Base-by-base conservation (phyloP, 257 asterid species). In the Schizonepeta tenuifolia region DNA sequence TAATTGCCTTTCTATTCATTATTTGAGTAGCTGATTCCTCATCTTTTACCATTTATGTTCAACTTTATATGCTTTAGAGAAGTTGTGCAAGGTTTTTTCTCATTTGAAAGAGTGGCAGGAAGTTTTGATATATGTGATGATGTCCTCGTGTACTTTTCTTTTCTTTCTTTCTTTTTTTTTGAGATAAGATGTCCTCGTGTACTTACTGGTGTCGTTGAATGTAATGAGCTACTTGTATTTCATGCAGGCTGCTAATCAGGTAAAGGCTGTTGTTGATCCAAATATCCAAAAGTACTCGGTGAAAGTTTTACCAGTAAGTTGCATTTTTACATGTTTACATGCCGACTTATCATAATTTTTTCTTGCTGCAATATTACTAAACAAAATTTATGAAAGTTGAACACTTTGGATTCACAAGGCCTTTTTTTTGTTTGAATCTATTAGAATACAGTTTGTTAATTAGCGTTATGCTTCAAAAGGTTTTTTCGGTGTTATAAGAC, bases 301-400 rank as follows among this genome's bases (percentile, higher is more conserved):
- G 60, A 85, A 82, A 83, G 93, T 93, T 73, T 80, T 93, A 77
- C 96, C 97, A 10, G 98, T 93, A 83, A 89, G 97, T 85, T 73
- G 97, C 84, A 75, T 68, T 50, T 58, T 67, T 65, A 54, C 24
- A 46, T 74, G 49, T 62, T 56, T 51, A 55, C 41, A 0, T 21
- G 31, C 22, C 26, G 2, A n/a, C n/a, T n/a, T n/a, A n/a, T n/a
- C n/a, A n/a, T n/a, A n/a, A n/a, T 56, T 50, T 57, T 73, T 51
- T 65, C 22, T 53, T 61, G 68, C 74, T 43, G 40, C 53, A 20
- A 17, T 18, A 63, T 54, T 53, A 26, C 49, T 20, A 20, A 50
- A 44, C 31, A 26, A 33, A 28, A 3, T 11, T 55, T 22, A 4
- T 55, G 47, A 35, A 22, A 22, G 70, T 20, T 35, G 61, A 66